These are phyloP conservation scores for Orychophragmus violaceus DNA, from an alignment of 345 rosid genomes.

Conservation along the genomic window DNA sequence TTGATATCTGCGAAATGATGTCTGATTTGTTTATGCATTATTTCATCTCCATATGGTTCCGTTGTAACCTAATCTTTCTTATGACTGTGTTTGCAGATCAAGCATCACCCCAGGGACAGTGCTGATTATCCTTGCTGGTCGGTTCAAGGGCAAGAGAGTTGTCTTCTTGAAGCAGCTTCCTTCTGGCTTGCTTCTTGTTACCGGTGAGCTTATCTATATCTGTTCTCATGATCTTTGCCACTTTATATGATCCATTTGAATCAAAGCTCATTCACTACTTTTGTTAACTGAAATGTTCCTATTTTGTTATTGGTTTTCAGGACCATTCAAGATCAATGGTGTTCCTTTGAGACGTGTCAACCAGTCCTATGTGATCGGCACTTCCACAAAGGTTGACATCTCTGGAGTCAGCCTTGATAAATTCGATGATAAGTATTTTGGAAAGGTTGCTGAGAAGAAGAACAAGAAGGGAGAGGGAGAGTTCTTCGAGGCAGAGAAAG, in stretches of 20 bases:
- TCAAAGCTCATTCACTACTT: neutral
- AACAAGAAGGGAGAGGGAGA: slow-evolving; percentile 67
- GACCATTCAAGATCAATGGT: slow-evolving; percentile 72
- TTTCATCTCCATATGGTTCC: too few species aligned
- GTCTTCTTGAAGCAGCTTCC: slow-evolving; percentile 79
- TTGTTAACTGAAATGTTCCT: neutral
- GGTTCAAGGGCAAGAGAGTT: slow-evolving; percentile 86
- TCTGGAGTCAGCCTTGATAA: slow-evolving; percentile 61
- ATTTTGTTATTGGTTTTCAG: slow-evolving; percentile 22
- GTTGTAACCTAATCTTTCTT: neutral
- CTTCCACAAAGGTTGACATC: slow-evolving; percentile 65
- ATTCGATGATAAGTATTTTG: slow-evolving; percentile 65
- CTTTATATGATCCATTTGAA: neutral
- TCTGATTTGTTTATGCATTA: too few species aligned
- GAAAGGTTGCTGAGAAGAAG: slow-evolving; percentile 65
- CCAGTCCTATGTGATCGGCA: slow-evolving; percentile 58
- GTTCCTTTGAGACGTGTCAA: slow-evolving; percentile 70
- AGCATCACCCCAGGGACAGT: slow-evolving; percentile 71
- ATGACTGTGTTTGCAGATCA: slow-evolving; percentile 33
- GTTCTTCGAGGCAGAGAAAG: slow-evolving; percentile 48
- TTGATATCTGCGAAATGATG: too few species aligned
- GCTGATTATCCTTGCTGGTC: slow-evolving; percentile 68
- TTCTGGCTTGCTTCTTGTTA: slow-evolving; percentile 76
- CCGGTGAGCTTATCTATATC: slow-evolving; percentile 42
- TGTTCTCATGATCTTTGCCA: neutral